Conservation (phyloP, 306 rosid species). For the Prunus mongolica region DNA sequence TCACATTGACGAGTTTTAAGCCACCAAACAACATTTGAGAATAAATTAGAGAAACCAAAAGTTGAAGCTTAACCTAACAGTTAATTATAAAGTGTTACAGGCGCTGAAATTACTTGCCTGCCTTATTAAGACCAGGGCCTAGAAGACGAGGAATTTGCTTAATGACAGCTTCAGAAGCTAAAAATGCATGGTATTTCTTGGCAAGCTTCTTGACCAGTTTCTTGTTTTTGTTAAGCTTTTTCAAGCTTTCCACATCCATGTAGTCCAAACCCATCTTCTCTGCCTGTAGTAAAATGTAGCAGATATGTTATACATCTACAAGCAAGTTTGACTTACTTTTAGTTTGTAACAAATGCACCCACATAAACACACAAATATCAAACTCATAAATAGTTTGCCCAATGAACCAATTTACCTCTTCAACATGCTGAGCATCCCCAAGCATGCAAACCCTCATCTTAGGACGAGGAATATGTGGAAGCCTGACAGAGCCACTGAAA, state of each 20-base stretch:
- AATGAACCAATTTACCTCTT: constrained; percentile 45
- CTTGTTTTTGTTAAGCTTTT: constrained; percentile 74
- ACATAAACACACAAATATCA: neutral
- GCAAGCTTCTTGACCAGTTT: constrained; percentile 67
- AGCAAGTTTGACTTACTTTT: neutral
- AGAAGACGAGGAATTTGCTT: constrained; percentile 76
- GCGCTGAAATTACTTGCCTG: constrained; percentile 44
- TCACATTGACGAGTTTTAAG: no score
- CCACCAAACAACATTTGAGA: no score
- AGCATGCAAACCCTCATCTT: constrained; percentile 83
- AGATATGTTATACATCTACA: neutral
- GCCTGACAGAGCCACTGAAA: constrained; percentile 67
- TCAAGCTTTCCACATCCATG: constrained; percentile 68
- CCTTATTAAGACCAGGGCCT: constrained; percentile 82
- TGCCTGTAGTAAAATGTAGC: constrained; percentile 31
- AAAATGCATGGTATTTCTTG: constrained; percentile 65
- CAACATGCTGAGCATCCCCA: constrained; percentile 82
- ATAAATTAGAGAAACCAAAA: no score
- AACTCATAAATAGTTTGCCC: neutral
- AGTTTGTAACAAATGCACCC: neutral
- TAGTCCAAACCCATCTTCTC: constrained; percentile 63
- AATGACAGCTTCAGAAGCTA: constrained; percentile 77
- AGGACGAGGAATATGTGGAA: constrained; percentile 78
- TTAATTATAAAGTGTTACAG: neutral
- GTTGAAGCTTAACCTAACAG: no score